Evolutionary conservation across 2,329 filamentous ascomycete species (phyloP).

Genomic region (Diatrype stigma): DNA sequence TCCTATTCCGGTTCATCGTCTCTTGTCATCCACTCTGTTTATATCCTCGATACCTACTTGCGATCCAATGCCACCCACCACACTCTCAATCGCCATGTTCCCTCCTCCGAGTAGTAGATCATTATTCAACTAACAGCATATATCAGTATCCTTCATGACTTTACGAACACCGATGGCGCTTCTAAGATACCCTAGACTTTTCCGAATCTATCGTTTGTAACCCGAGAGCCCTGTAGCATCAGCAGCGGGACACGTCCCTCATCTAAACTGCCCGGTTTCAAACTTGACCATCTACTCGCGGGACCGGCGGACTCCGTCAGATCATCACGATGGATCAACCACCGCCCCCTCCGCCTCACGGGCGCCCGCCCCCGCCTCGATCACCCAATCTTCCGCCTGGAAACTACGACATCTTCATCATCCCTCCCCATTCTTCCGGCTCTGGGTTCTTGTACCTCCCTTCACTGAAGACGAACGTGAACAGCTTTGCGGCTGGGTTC

Average conservation of each 20-base stretch:
- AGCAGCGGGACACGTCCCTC: not conserved
- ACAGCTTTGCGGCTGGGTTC: conserved; percentile 87
- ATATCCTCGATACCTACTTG: not conserved
- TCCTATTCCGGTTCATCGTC: not conserved
- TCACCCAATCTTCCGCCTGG: conserved; percentile 70
- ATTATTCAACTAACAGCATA: conserved; percentile 6
- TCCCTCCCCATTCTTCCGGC: conserved; percentile 86
- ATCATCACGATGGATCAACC: conserved; percentile 51
- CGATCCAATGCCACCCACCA: not conserved
- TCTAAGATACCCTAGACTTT: conserved; percentile 30
- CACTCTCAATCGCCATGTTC: not conserved
- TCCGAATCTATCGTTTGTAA: conserved; percentile 10
- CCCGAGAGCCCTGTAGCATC: conserved; percentile 7
- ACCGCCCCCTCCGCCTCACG: conserved; percentile 83
- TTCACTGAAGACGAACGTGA: conserved; percentile 77
- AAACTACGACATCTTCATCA: conserved; percentile 96
- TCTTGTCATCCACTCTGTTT: not conserved
- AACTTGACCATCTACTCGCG: conserved; percentile 2
- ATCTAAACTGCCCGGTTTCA: conserved; percentile 3
- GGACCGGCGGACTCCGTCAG: conserved; percentile 9
- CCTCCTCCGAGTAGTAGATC: not conserved
- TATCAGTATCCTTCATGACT: conserved; percentile 21
- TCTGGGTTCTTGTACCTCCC: conserved; percentile 92
- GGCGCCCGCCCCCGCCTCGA: conserved; percentile 71
- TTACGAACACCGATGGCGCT: conserved; percentile 31